A percentile compares a stretch with the other conserved stretches of the same genome.
Conservation (phyloP, 371 early-diverging fungal species). For the Basidiobolus meristosporus region DNA sequence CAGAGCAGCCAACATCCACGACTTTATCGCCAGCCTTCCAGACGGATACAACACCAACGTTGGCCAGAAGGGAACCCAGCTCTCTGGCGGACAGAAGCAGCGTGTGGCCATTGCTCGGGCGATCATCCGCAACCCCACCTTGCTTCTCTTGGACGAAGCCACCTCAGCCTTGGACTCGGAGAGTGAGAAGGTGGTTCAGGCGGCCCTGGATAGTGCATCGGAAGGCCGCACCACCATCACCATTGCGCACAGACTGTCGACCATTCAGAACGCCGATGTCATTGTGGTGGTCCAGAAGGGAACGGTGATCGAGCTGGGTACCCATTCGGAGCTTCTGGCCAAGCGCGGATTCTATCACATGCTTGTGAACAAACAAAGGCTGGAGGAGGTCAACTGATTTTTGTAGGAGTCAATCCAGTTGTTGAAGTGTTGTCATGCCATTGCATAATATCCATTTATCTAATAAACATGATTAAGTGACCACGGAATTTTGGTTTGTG, state of each 20-base stretch:
- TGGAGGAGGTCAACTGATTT: no score
- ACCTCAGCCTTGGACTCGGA: slow-evolving; percentile 85
- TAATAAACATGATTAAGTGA: no score
- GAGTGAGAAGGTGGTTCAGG: slow-evolving; percentile 77
- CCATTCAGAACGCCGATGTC: slow-evolving; percentile 53
- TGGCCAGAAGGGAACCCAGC: slow-evolving; percentile 36
- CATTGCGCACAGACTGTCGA: slow-evolving; percentile 51
- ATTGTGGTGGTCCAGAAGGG: slow-evolving; percentile 61
- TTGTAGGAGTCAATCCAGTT: no score
- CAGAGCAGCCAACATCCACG: slow-evolving; percentile 39
- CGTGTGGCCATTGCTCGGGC: slow-evolving; percentile 33
- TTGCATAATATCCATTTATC: no score
- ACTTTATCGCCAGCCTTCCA: slow-evolving; percentile 34
- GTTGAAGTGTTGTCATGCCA: no score
- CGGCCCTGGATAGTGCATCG: slow-evolving; percentile 57
- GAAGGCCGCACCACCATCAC: slow-evolving; percentile 44
- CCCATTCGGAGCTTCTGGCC: slow-evolving; percentile 44
- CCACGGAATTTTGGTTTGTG: no score
- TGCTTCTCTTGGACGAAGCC: slow-evolving; percentile 90
- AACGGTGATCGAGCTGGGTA: slow-evolving; percentile 60
- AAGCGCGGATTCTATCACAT: no score
- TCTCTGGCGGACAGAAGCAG: slow-evolving; percentile 39
- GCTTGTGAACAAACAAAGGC: no score
- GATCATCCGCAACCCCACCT: slow-evolving; percentile 56
- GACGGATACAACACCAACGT: slow-evolving; percentile 55